phyloP scores from a whole-genome alignment of 2,329 filamentous ascomycete genomes.

The Fusarium sp. region DNA sequence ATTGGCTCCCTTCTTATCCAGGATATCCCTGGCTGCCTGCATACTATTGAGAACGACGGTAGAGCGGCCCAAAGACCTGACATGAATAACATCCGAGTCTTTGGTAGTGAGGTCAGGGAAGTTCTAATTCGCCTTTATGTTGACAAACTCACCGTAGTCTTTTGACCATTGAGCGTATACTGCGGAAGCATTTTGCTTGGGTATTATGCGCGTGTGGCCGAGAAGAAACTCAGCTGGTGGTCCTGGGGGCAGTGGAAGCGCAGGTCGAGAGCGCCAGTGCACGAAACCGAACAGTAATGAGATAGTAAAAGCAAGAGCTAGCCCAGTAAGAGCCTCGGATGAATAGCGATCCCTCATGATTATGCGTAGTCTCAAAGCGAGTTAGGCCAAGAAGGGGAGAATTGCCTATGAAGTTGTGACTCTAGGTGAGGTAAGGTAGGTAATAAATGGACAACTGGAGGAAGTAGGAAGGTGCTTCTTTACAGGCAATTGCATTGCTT shows the following conservation, averaged over 20 bases:
- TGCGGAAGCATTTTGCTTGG: constrained; percentile 48
- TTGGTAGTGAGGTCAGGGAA: not conserved
- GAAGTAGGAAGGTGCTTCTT: constrained; percentile 1
- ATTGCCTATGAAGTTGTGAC: not conserved
- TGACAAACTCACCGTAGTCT: constrained; percentile 46
- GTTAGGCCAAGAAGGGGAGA: not conserved
- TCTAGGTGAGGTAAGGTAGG: too few species aligned
- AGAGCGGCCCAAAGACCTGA: constrained; percentile 52
- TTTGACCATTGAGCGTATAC: constrained; percentile 49
- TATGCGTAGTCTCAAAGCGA: not conserved
- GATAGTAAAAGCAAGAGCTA: constrained; percentile 25
- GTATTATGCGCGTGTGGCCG: constrained; percentile 50
- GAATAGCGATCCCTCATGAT: constrained; percentile 29
- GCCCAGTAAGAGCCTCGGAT: constrained; percentile 17
- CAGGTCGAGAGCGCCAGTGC: constrained; percentile 18
- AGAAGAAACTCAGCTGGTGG: constrained; percentile 51
- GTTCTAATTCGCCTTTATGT: not conserved
- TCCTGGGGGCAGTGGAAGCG: constrained; percentile 47
- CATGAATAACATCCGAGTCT: constrained; percentile 54
- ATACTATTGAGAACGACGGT: constrained; percentile 51
- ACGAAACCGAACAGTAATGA: constrained; percentile 14
- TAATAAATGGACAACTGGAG: not conserved
- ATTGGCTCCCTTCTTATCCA: constrained; percentile 61
- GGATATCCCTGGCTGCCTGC: constrained; percentile 58
- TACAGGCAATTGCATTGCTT: not conserved